Conservation (phyloP, 805 yeast species). For the Metschnikowia picachoensis region DNA sequence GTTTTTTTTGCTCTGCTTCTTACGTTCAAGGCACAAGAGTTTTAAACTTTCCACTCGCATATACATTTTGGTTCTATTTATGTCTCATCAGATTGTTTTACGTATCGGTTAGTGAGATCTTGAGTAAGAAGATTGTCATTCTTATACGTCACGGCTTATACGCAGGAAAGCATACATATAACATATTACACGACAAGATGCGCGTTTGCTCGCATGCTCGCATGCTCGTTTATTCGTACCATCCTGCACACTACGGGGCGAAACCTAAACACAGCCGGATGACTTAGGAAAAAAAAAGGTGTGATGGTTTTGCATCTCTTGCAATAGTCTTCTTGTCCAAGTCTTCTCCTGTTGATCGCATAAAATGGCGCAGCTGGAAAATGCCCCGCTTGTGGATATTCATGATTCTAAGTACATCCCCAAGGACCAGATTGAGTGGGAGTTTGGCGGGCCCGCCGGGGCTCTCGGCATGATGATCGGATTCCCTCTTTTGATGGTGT, state of each 20-base stretch:
- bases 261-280: not conserved
- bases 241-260: not conserved
- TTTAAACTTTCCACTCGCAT: too few species aligned
- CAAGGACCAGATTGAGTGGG: constrained; percentile 63
- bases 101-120: too few species aligned
- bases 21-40: too few species aligned
- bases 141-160: too few species aligned
- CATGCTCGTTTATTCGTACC: not conserved
- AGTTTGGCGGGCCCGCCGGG: constrained; percentile 92
- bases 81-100: too few species aligned
- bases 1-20: too few species aligned
- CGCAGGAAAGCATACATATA: too few species aligned
- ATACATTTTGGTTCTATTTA: too few species aligned
- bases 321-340: not conserved
- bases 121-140: too few species aligned
- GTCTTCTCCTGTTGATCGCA: not conserved
- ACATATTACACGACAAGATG: not conserved
- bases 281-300: too few species aligned
- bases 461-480: constrained; percentile 89
- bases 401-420: constrained; percentile 27
- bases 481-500: constrained; percentile 91
- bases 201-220: constrained; percentile 5
- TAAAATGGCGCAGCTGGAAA: constrained; percentile 6
- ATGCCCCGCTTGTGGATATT: constrained; percentile 2
- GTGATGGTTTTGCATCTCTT: not conserved